These are phyloP conservation scores for Phytophthora sansomeana DNA, from an alignment of 352 stramenopile genomes.

Conservation along the genomic window DNA sequence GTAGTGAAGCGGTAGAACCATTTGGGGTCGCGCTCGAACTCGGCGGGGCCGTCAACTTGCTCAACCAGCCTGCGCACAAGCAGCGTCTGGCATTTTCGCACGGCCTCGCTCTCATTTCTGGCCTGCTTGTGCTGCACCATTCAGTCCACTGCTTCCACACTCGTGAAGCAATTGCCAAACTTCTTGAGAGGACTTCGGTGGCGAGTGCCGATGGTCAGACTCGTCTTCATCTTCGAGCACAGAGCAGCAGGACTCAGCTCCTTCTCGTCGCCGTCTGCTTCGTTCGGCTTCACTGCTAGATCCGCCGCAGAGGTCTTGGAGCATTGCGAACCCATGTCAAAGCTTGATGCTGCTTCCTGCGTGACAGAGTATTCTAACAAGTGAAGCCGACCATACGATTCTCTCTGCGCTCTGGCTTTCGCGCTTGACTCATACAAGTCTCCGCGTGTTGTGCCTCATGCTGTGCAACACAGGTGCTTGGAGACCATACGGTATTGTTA, in stretches of 20 bases:
- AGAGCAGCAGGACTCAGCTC: slow-evolving; percentile 64
- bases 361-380: slow-evolving; percentile 4
- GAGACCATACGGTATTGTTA: slow-evolving; percentile 12
- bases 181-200: slow-evolving; percentile 72
- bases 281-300: slow-evolving; percentile 31
- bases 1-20: slow-evolving; percentile 73
- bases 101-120: slow-evolving; percentile 63
- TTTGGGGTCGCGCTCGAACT: slow-evolving; percentile 73
- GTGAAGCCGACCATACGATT: slow-evolving; percentile 17
- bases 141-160: slow-evolving; percentile 76
- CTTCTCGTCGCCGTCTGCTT: slow-evolving; percentile 36
- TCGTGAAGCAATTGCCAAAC: slow-evolving; percentile 75
- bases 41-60: slow-evolving; percentile 72
- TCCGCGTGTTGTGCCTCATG: slow-evolving; percentile 7
- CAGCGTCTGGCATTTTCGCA: slow-evolving; percentile 73
- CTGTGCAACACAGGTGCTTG: slow-evolving; percentile 15
- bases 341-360: slow-evolving; percentile 5
- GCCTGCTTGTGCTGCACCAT: slow-evolving; percentile 80
- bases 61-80: slow-evolving; percentile 59
- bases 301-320: slow-evolving; percentile 36
- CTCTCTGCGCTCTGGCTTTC: slow-evolving; percentile 23
- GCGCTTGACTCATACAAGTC: not conserved
- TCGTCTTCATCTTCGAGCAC: slow-evolving; percentile 67
- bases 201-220: slow-evolving; percentile 60
- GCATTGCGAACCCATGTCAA: slow-evolving; percentile 36